A percentile compares a stretch with the other conserved stretches of the same genome.
Conservation (phyloP, 2,329 filamentous ascomycete genomes). For the Blastomyces emzantsi region DNA sequence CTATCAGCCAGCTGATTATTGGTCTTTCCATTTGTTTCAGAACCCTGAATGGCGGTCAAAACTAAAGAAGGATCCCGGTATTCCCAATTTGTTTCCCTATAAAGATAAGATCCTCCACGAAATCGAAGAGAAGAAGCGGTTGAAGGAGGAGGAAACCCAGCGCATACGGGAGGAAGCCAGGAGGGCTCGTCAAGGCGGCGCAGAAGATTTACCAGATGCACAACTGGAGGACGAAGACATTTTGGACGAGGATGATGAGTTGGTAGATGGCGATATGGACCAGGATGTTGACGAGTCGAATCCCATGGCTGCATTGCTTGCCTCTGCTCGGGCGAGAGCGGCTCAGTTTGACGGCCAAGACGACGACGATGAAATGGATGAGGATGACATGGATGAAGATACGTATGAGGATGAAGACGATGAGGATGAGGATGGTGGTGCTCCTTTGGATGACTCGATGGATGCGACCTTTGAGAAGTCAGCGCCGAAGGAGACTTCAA, state of each 20-base stretch:
- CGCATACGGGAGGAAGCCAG: conserved; percentile 59
- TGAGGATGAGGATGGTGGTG: conserved; percentile 42
- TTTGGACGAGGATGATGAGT: conserved; percentile 36
- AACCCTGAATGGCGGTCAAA: conserved; percentile 95
- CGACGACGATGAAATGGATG: conserved; percentile 51
- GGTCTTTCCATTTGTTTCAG: conserved; percentile 27
- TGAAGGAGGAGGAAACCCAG: conserved; percentile 70
- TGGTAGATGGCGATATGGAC: conserved; percentile 46
- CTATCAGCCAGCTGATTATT: neutral
- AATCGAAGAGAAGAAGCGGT: conserved; percentile 77
- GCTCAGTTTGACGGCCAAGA: conserved; percentile 61
- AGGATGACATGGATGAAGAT: conserved; percentile 30
- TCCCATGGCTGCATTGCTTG: conserved; percentile 85
- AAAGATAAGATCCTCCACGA: conserved; percentile 92
- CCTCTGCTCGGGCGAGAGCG: conserved; percentile 70
- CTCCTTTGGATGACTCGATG: conserved; percentile 44
- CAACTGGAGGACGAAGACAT: conserved; percentile 27
- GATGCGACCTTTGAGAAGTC: conserved; percentile 34
- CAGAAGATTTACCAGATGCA: conserved; percentile 25
- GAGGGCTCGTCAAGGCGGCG: conserved; percentile 32
- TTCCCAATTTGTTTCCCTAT: conserved; percentile 94
- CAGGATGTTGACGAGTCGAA: conserved; percentile 62
- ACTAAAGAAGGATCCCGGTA: conserved; percentile 95
- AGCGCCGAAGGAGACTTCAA: conserved; percentile 52
- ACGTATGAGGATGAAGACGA: conserved; percentile 38